Conservation (phyloP, 2,329 filamentous ascomycete genomes). For the Cordyceps cicadae region DNA sequence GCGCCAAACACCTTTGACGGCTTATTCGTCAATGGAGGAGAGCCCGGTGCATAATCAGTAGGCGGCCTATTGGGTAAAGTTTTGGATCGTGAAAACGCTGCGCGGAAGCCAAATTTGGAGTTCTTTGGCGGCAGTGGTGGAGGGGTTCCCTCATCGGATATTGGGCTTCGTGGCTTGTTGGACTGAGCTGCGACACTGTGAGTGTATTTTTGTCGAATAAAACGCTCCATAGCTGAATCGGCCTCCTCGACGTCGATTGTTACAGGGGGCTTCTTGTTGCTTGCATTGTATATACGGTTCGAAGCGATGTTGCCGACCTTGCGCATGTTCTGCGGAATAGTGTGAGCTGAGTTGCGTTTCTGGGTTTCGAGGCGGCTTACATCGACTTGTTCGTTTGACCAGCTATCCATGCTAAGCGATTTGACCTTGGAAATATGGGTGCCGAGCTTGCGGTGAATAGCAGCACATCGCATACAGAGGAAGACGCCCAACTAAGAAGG, state of each 20-base stretch:
- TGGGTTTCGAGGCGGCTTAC: constrained; percentile 41
- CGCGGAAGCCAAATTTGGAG: constrained; percentile 51
- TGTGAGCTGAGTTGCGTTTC: not conserved
- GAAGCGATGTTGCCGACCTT: constrained; percentile 77
- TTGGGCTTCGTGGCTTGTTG: constrained; percentile 37
- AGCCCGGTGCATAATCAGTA: constrained; percentile 21
- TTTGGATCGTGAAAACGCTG: constrained; percentile 55
- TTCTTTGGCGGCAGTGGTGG: constrained; percentile 57
- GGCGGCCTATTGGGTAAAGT: constrained; percentile 45
- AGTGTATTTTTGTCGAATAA: constrained; percentile 91
- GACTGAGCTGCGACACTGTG: constrained; percentile 36
- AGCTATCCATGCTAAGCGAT: constrained; percentile 96
- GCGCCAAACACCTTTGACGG: constrained; percentile 62
- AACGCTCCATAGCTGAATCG: constrained; percentile 89
- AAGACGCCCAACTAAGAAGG: constrained; percentile 73
- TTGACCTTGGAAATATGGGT: constrained; percentile 99
- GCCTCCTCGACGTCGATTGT: constrained; percentile 88
- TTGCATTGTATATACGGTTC: constrained; percentile 84
- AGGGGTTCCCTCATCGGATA: constrained; percentile 48
- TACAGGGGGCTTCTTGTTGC: constrained; percentile 72
- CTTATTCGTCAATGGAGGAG: constrained; percentile 47
- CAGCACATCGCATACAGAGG: constrained; percentile 93
- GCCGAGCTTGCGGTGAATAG: constrained; percentile 90
- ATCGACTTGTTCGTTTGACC: constrained; percentile 93
- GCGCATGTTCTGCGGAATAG: constrained; percentile 69